Conservation (phyloP, 2,329 filamentous ascomycete genomes). For the Epichloe glyceriae region DNA sequence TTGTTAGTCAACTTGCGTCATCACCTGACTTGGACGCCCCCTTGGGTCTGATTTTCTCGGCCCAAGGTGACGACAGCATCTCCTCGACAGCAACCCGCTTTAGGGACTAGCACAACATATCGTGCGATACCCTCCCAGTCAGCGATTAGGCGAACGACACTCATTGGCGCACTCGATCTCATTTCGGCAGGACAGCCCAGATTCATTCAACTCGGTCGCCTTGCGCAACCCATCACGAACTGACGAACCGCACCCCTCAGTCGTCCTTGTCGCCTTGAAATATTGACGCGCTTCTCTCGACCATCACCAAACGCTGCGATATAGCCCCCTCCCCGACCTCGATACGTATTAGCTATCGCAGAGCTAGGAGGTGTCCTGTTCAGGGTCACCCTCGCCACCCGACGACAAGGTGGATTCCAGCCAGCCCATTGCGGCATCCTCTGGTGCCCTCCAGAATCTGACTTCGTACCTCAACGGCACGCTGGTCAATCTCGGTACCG, state of each 20-base stretch:
- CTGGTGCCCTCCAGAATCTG: slow-evolving; percentile 49
- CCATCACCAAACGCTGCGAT: not conserved
- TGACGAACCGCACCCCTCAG: not conserved
- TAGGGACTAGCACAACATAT: not conserved
- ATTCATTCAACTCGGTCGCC: not conserved
- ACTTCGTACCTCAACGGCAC: slow-evolving; percentile 44
- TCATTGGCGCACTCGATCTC: not conserved
- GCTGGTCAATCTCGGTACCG: slow-evolving; percentile 33
- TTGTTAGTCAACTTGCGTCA: not conserved
- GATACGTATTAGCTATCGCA: not conserved
- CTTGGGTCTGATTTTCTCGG: not conserved
- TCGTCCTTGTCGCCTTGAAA: not conserved
- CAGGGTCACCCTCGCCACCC: slow-evolving; percentile 21
- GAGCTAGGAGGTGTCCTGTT: slow-evolving; percentile 20
- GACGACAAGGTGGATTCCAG: slow-evolving; percentile 50
- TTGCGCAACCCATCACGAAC: not conserved
- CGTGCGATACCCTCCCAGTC: not conserved
- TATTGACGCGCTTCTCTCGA: not conserved
- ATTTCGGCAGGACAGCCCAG: not conserved
- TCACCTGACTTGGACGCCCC: slow-evolving; percentile 7
- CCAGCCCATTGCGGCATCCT: slow-evolving; percentile 44
- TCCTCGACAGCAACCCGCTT: not conserved
- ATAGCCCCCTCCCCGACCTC: not conserved
- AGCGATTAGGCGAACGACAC: not conserved
- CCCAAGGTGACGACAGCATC: not conserved